Conservation (phyloP, 148 eudicot species). For the Diospyros kaki region DNA sequence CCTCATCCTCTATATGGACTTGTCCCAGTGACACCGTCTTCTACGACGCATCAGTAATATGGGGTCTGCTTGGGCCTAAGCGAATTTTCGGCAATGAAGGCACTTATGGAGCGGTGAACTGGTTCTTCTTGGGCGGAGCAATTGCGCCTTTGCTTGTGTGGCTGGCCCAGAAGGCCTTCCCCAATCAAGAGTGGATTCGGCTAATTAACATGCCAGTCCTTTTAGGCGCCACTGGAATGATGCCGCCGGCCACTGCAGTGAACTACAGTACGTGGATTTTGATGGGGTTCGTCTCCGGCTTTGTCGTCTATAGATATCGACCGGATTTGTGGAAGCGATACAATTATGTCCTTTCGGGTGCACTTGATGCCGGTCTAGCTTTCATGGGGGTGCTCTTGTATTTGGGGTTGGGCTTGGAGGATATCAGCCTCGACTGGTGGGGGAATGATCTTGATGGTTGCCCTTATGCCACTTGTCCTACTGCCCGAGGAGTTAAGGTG, state of each 20-base stretch:
- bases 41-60: constrained; percentile 92
- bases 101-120: constrained; percentile 58
- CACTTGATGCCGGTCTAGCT: constrained; percentile 90
- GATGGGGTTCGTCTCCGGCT: constrained; percentile 81
- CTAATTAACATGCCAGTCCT: constrained; percentile 89
- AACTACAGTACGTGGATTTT: constrained; percentile 86
- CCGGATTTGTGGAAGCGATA: constrained; percentile 80
- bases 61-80: constrained; percentile 88
- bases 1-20: constrained; percentile 68
- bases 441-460: constrained; percentile 94
- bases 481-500: constrained; percentile 56
- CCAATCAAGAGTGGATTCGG: constrained; percentile 76
- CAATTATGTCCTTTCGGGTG: constrained; percentile 86
- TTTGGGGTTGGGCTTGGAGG: constrained; percentile 72
- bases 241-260: constrained; percentile 97
- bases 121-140: constrained; percentile 89
- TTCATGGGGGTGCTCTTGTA: constrained; percentile 93
- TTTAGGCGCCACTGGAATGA: constrained; percentile 64
- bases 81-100: constrained; percentile 82
- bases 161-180: constrained; percentile 71
- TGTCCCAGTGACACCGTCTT: constrained; percentile 86
- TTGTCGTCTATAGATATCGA: constrained; percentile 64
- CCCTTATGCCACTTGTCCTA: constrained; percentile 80
- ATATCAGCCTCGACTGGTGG: constrained; percentile 74
- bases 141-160: constrained; percentile 79